Evolutionary conservation across 192 early-diverging fungal species (phyloP), one percentile per base, ranked within the genome.

Genomic region (Spizellomyces punctatus): DNA sequence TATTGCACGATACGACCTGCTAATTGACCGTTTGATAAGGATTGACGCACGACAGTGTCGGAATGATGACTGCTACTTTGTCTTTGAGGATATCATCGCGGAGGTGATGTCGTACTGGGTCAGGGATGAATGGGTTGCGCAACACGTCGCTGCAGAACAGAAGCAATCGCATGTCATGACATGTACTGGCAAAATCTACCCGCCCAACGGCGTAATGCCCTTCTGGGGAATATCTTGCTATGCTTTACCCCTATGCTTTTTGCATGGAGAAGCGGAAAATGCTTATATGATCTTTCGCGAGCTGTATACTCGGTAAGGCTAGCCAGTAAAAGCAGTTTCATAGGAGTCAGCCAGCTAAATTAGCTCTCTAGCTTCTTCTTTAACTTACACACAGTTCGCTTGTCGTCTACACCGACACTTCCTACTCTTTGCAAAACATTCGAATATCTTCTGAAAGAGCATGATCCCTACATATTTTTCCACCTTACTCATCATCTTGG

Each of bases 61-160:
- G 48, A 85, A 83, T 47, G 86, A 88, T 63, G 86, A 88, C 68
- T 63, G 71, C 0, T 87, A 76, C 62, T 88, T 88, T 78, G 82
- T 88, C 2, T 88, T 88, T 78, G 86, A 88, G 63, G 86, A 88
- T 44, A 58, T 83, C 44, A 43, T 88, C 27, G 45, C 66, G 4
- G 73, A 82, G 10, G 62, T 88, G 14, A 56, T 88, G 58, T 58
- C 82, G 44, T 70, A 78, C 47, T 88, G 84, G 84, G 44, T 73
- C n/a, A 58, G 86, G 8, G 86, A 88, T 63, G 64, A 54, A 16
- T 88, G 86, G 86, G 48, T 87, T 21, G 67, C 45, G 47, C 42
- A 19, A 19, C 50, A 36, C 3, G 27, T 3, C 1, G 27, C 27
- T 36, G 27, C 27, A 36, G 50, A 19, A 54, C 17, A n/a, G 50